Evolutionary conservation across 768 basidiomycete species (phyloP).

Genomic region (Termitomyces sp.): DNA sequence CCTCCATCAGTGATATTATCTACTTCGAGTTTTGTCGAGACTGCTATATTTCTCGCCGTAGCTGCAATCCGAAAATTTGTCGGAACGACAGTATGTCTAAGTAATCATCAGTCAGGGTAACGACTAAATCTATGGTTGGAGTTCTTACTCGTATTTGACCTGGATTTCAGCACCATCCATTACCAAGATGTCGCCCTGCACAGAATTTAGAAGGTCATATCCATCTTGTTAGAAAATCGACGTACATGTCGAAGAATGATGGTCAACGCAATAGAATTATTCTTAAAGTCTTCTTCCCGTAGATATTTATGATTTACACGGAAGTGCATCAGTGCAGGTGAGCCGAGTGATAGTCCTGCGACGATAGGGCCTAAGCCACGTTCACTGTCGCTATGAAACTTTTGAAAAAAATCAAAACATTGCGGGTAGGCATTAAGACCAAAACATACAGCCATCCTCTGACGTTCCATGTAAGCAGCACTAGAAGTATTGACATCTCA

Average conservation of each 20-base stretch:
- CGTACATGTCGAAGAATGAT: constrained; percentile 64
- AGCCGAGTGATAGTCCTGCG: constrained; percentile 72
- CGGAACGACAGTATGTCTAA: constrained; percentile 71
- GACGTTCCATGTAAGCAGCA: constrained; percentile 81
- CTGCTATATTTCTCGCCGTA: constrained; percentile 62
- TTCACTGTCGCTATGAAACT: constrained; percentile 83
- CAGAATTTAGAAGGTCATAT: neutral
- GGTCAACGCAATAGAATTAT: constrained; percentile 36
- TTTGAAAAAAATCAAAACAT: neutral
- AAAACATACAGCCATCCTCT: constrained; percentile 69
- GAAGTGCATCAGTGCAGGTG: constrained; percentile 78
- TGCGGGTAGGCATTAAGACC: neutral
- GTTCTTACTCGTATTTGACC: constrained; percentile 60
- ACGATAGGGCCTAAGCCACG: constrained; percentile 65
- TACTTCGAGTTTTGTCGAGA: constrained; percentile 8
- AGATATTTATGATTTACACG: constrained; percentile 38
- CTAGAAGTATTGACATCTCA: constrained; percentile 20
- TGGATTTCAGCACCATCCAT: constrained; percentile 73
- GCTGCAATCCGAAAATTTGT: constrained; percentile 75
- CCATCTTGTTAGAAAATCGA: constrained; percentile 3
- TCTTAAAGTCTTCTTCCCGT: constrained; percentile 19
- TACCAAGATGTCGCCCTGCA: constrained; percentile 68
- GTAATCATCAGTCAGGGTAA: neutral
- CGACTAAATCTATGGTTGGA: neutral
- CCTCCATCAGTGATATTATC: neutral